phyloP scores from a whole-genome alignment of 345 rosid species.

The Euphorbia tirucalli region DNA sequence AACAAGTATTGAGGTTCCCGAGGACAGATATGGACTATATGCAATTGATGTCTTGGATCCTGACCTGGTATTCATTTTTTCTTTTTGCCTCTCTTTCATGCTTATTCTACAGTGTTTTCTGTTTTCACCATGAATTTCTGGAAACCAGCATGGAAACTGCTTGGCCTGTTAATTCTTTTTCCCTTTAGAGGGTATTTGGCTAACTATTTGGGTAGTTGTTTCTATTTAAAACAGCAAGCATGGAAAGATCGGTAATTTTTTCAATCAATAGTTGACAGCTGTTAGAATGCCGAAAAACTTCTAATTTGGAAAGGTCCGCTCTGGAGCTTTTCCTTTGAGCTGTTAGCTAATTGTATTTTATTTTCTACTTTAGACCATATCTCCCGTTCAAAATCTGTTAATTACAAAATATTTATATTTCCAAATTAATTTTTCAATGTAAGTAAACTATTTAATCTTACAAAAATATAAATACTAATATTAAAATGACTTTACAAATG shows the following conservation, averaged over 20 bases:
- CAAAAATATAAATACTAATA: too few relatives aligned
- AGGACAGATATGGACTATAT: constrained; percentile 78
- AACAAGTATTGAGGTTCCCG: constrained; percentile 68
- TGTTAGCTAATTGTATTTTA: too few relatives aligned
- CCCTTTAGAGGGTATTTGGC: background rate
- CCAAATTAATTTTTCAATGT: too few relatives aligned
- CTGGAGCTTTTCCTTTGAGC: background rate
- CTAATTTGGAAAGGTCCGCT: background rate
- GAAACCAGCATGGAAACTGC: background rate
- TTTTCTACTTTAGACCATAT: too few relatives aligned
- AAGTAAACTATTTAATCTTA: too few relatives aligned
- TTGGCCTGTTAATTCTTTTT: background rate
- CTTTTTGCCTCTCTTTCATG: background rate
- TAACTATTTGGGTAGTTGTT: background rate
- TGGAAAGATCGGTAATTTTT: background rate
- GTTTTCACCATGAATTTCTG: background rate
- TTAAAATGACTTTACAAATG: too few relatives aligned
- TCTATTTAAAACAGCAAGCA: background rate
- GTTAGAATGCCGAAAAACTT: background rate
- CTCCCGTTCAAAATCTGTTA: too few relatives aligned
- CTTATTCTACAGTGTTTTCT: background rate
- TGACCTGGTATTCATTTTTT: constrained; percentile 59
- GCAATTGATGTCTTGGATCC: constrained; percentile 95
- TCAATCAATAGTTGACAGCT: background rate
- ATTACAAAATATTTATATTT: too few relatives aligned